A percentile compares a stretch with the other conserved stretches of the same genome.
Conservation (phyloP, 2,329 filamentous ascomycete genomes). For the Botrytis elliptica region DNA sequence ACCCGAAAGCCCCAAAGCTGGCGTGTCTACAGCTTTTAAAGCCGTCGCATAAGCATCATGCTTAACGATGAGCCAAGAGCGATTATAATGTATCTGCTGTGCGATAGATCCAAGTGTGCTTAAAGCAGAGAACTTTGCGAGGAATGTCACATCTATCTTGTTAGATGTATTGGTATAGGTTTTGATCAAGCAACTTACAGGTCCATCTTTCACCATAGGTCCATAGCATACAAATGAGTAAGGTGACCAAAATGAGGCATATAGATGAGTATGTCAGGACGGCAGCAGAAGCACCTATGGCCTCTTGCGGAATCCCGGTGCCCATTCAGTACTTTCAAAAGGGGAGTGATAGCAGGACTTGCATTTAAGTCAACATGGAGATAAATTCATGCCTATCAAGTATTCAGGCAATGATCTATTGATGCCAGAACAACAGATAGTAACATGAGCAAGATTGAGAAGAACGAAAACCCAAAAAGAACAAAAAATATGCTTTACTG, state of each 20-base stretch:
- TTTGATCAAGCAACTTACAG: constrained; percentile 27
- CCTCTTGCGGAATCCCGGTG: constrained; percentile 29
- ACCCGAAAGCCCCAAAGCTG: constrained; percentile 46
- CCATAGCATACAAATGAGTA: constrained; percentile 35
- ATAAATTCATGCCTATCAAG: background rate
- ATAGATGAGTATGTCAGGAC: constrained; percentile 37
- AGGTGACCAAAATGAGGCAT: constrained; percentile 29
- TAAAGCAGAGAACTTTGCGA: constrained; percentile 34
- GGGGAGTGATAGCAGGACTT: constrained; percentile 2
- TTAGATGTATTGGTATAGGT: background rate
- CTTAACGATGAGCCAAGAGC: constrained; percentile 31
- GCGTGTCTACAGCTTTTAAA: constrained; percentile 40
- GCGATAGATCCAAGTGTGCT: constrained; percentile 35
- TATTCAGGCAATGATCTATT: constrained; percentile 1
- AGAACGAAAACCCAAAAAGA: background rate
- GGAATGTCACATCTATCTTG: constrained; percentile 34
- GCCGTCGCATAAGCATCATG: constrained; percentile 42
- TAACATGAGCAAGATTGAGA: background rate
- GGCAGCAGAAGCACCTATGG: constrained; percentile 31
- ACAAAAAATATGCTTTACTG: background rate
- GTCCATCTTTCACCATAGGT: constrained; percentile 38
- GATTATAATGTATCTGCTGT: constrained; percentile 38
- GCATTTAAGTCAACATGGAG: constrained; percentile 12
- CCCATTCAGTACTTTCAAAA: constrained; percentile 14
- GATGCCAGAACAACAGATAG: background rate